Evolutionary conservation across 768 basidiomycete genomes (phyloP).

Genomic region (Tulasnella sp.): DNA sequence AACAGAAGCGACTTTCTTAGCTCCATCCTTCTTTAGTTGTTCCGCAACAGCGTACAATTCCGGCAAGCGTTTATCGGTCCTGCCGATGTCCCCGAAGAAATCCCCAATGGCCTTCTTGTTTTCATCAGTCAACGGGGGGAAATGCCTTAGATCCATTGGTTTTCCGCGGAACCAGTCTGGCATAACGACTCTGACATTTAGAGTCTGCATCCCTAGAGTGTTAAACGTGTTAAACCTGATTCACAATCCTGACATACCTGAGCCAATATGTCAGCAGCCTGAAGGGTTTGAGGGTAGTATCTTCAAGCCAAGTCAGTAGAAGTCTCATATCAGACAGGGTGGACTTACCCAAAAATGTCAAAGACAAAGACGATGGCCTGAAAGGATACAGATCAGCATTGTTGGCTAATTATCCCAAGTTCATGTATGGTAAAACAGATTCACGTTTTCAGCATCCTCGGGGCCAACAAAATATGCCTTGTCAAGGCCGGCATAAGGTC

Average conservation of each 20-base stretch:
- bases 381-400: no score
- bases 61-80: slow-evolving; percentile 28
- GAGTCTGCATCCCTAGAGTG: no score
- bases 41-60: slow-evolving; percentile 35
- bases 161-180: slow-evolving; percentile 50
- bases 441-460: slow-evolving; percentile 32
- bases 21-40: slow-evolving; percentile 32
- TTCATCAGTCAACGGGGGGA: slow-evolving; percentile 42
- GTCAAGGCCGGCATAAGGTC: slow-evolving; percentile 36
- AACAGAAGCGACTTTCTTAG: slow-evolving; percentile 35
- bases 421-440: no score
- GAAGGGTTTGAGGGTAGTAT: slow-evolving; percentile 49
- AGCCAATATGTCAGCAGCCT: slow-evolving; percentile 52
- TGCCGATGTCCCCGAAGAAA: slow-evolving; percentile 47
- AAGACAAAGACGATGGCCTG: slow-evolving; percentile 45
- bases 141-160: slow-evolving; percentile 37
- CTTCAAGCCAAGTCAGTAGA: slow-evolving; percentile 20
- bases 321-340: neutral
- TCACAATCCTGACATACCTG: no score
- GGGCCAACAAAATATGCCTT: slow-evolving; percentile 32
- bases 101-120: slow-evolving; percentile 41
- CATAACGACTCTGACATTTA: slow-evolving; percentile 47
- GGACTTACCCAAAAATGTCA: slow-evolving; percentile 47
- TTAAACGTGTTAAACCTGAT: no score
- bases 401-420: no score